phyloP scores from a whole-genome alignment of 352 stramenopile species.

The Phytophthora hibernalis region DNA sequence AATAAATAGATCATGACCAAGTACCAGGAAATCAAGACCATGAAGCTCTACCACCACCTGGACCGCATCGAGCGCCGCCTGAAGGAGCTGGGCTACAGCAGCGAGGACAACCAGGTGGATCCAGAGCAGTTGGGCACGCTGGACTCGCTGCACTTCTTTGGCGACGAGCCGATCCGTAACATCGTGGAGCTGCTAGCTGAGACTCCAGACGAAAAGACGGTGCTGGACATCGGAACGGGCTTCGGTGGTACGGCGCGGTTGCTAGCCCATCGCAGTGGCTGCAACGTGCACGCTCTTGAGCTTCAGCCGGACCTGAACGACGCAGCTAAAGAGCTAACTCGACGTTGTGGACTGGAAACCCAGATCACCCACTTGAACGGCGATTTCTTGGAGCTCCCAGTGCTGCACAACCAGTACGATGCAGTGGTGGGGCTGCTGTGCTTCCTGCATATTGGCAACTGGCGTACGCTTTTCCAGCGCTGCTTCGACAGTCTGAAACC shows the following conservation, averaged over 20 bases:
- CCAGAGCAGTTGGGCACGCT: constrained; percentile 55
- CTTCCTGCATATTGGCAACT: constrained; percentile 82
- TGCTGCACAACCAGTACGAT: constrained; percentile 51
- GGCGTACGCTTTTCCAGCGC: constrained; percentile 61
- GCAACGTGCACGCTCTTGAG: constrained; percentile 76
- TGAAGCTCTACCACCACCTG: constrained; percentile 87
- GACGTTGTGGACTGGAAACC: constrained; percentile 53
- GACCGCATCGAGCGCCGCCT: constrained; percentile 83
- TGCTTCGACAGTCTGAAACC: constrained; percentile 67
- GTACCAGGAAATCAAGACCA: constrained; percentile 85
- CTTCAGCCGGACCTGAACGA: constrained; percentile 79
- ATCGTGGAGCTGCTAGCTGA: constrained; percentile 50
- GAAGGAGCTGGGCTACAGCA: constrained; percentile 30
- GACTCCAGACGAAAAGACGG: constrained; percentile 29
- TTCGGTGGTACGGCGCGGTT: constrained; percentile 90
- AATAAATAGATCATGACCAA: constrained; percentile 18
- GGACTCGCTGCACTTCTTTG: constrained; percentile 78
- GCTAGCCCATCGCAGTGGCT: constrained; percentile 73
- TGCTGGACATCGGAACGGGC: constrained; percentile 91
- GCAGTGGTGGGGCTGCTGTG: constrained; percentile 72
- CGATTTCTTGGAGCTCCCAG: constrained; percentile 63
- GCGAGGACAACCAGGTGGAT: constrained; percentile 41
- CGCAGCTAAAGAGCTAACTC: constrained; percentile 64
- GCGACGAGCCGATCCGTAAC: constrained; percentile 60
- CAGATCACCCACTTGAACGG: constrained; percentile 64